Evolutionary conservation across 345 rosid genomes (phyloP), one percentile per base, ranked within the genome.

Genomic region (Eucalyptus lansdowneana): DNA sequence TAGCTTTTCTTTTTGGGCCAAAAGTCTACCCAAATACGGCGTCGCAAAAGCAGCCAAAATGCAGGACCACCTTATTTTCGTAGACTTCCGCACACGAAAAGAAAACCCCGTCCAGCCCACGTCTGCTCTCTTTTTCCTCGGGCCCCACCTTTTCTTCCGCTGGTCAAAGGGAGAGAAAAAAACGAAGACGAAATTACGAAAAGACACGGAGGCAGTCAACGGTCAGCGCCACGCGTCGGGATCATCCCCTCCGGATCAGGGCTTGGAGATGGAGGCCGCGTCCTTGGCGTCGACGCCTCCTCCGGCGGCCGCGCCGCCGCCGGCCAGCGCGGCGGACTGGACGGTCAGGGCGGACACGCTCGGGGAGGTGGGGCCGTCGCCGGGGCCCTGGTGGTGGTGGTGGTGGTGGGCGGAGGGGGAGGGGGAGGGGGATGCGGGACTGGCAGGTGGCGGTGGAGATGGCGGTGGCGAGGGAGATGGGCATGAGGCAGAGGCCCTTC

Each of bases 401-500:
- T 53, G 90, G 89, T 94, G 92, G 67, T 11, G 67, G 90, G 88
- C 94, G 92, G 90, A 83, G 72, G 45, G 88, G 76, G 56, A 90
- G 76, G 58, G n/a, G 96, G 90, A 89, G 80, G 85, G 95, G 91
- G 89, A 90, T 91, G 90, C 95, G 92, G 90, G 96, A 87, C 69
- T 92, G 94, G 90, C 92, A 93, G 3, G 96, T 93, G 92, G 97
- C 90, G 4, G 99, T 94, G n/a, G 99, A 97, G 62, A 97, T 96
- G 4, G 98, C 98, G 7, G 99, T 94, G 54, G 99, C 99, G 11
- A 98, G 96, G 7, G 99, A 95, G 88, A 98, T 98, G 25, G 99
- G 99, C 99, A 98, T 98, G 44, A 98, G 92, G 89, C 99, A 97
- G 11, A 98, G 98, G 7, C 99, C 99, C 88, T 98, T 98, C 86